Evolutionary conservation across 176 grass and related monocot genomes (phyloP).

Genomic region (Triticum dicoccoides): DNA sequence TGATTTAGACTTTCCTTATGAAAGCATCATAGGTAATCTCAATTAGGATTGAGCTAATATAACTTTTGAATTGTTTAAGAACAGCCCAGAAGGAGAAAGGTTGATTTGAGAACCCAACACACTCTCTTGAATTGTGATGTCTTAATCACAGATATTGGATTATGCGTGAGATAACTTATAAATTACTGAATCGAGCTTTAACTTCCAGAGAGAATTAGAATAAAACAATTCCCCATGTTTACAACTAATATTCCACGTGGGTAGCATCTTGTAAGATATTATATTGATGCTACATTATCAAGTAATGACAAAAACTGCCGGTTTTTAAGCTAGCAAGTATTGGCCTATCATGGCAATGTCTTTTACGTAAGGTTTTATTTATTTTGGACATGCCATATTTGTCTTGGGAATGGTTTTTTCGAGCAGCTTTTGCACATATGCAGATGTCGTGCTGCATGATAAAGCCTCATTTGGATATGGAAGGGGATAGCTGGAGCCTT

Average conservation of each 20-base stretch:
- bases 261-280: neutral
- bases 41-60: neutral
- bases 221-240: neutral
- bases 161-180: neutral
- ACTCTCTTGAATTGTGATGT: neutral
- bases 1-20: neutral
- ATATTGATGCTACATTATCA: neutral
- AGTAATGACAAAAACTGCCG: neutral
- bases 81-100: neutral
- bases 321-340: neutral
- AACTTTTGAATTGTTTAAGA: neutral
- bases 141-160: neutral
- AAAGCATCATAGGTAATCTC: neutral
- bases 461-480: neutral
- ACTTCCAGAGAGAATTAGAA: neutral
- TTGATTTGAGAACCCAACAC: neutral
- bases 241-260: neutral
- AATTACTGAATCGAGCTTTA: neutral
- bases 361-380: neutral
- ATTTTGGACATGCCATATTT: constrained; percentile 1
- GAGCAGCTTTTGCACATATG: neutral
- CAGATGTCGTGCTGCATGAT: neutral
- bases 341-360: neutral
- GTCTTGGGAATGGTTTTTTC: neutral
- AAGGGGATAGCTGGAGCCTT: neutral